Conservation (phyloP, 179 eudicot genomes). For the Silene coronaria region DNA sequence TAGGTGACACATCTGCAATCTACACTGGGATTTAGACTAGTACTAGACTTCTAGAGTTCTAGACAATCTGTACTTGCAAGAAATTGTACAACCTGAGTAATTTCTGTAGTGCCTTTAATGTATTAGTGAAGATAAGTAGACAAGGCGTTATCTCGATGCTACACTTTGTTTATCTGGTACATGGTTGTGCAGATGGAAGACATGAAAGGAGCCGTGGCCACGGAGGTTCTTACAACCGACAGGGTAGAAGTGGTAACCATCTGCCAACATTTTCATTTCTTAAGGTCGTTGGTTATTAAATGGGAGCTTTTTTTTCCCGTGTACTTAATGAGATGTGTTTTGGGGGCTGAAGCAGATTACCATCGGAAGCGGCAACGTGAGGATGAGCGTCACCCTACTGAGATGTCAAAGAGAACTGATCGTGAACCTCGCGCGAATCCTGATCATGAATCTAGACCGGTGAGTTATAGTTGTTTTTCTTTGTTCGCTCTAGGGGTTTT, state of each 20-base stretch:
- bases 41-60: background rate
- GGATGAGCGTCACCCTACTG: slow-evolving; percentile 71
- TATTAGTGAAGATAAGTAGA: no score
- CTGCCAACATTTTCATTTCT: background rate
- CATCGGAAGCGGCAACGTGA: slow-evolving; percentile 75
- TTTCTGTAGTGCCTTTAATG: no score
- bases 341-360: slow-evolving; percentile 39
- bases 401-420: slow-evolving; percentile 59
- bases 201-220: slow-evolving; percentile 59
- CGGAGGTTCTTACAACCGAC: slow-evolving; percentile 60
- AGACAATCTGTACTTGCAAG: no score
- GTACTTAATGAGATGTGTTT: background rate
- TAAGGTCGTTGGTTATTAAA: background rate
- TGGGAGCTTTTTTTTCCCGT: background rate
- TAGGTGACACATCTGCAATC: no score
- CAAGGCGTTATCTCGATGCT: no score
- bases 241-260: slow-evolving; percentile 39
- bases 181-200: slow-evolving; percentile 62
- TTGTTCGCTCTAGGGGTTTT: no score
- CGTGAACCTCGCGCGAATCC: slow-evolving; percentile 60
- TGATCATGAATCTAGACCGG: slow-evolving; percentile 84
- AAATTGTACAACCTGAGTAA: no score
- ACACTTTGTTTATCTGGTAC: background rate
- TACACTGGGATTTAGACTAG: no score
- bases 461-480: slow-evolving; percentile 24